phyloP scores from a whole-genome alignment of 2,329 filamentous ascomycete species.

The Chlorencoelia australis region DNA sequence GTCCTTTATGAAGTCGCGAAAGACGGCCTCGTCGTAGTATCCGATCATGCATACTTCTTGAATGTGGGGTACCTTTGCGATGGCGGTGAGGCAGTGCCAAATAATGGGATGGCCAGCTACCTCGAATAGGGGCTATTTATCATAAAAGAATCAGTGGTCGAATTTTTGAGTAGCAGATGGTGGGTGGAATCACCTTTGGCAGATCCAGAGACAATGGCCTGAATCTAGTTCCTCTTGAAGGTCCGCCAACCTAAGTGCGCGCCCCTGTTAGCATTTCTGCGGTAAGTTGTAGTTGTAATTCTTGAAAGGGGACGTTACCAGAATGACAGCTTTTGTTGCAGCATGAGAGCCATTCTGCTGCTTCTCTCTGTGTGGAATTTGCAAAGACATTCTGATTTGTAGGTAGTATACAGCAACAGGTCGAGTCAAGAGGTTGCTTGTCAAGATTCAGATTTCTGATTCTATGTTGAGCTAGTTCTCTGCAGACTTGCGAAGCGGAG shows the following conservation, averaged over 20 bases:
- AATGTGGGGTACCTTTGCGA: conserved; percentile 83
- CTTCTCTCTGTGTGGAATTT: conserved; percentile 35
- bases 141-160: conserved; percentile 1
- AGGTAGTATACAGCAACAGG: neutral
- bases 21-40: conserved; percentile 96
- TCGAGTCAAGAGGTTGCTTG: no score
- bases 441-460: no score
- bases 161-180: conserved; percentile 2
- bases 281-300: no score
- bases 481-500: no score
- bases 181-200: conserved; percentile 60
- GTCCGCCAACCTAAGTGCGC: conserved; percentile 74
- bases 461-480: no score
- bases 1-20: conserved; percentile 97
- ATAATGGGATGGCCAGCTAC: conserved; percentile 97
- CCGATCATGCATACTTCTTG: conserved; percentile 96
- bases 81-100: conserved; percentile 89
- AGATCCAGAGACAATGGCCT: conserved; percentile 90
- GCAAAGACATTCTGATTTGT: conserved; percentile 33
- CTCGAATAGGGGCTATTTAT: conserved; percentile 78
- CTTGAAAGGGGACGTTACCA: conserved; percentile 64
- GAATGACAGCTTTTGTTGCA: conserved; percentile 86
- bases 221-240: conserved; percentile 91
- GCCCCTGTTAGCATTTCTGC: conserved; percentile 13
- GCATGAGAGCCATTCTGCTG: conserved; percentile 36